Conservation (phyloP, 2,329 filamentous ascomycete species). For the Trichophyton equinum region DNA sequence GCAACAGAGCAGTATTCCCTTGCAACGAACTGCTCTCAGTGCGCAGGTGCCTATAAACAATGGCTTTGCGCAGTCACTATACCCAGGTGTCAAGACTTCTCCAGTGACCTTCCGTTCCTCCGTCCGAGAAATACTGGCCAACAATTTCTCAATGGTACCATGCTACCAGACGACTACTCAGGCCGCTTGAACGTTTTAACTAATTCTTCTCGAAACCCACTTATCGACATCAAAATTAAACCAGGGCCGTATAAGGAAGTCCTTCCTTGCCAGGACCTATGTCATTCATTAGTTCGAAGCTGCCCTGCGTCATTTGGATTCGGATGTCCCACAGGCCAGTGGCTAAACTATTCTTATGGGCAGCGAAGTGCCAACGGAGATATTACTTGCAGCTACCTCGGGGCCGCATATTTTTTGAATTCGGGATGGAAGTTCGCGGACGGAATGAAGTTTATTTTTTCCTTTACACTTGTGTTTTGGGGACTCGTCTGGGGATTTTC, state of each 20-base stretch:
- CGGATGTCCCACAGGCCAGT: constrained; percentile 50
- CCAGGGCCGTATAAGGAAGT: constrained; percentile 93
- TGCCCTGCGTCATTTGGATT: constrained; percentile 72
- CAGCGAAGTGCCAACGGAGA: constrained; percentile 24
- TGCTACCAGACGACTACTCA: constrained; percentile 19
- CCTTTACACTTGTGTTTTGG: constrained; percentile 10
- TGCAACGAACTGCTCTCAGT: constrained; percentile 61
- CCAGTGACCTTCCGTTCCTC: constrained; percentile 43
- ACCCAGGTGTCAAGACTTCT: constrained; percentile 80
- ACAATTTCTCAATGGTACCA: constrained; percentile 53
- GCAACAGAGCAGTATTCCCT: constrained; percentile 68
- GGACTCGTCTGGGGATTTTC: constrained; percentile 12
- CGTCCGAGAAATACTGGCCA: constrained; percentile 60
- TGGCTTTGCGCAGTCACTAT: constrained; percentile 94
- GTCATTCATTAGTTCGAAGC: constrained; percentile 70
- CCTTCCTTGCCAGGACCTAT: constrained; percentile 75
- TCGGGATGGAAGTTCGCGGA: constrained; percentile 19
- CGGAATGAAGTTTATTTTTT: background rate
- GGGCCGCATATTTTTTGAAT: constrained; percentile 43
- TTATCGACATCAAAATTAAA: constrained; percentile 57
- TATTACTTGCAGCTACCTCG: constrained; percentile 50
- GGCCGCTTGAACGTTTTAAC: constrained; percentile 28
- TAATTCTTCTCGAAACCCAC: constrained; percentile 53
- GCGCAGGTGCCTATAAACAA: constrained; percentile 68
- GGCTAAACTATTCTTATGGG: constrained; percentile 42